A percentile compares a stretch with the other conserved stretches of the same genome.
These are phyloP conservation scores for Phytophthora kernoviae DNA, from an alignment of 352 stramenopile species.

Conservation along the genomic window DNA sequence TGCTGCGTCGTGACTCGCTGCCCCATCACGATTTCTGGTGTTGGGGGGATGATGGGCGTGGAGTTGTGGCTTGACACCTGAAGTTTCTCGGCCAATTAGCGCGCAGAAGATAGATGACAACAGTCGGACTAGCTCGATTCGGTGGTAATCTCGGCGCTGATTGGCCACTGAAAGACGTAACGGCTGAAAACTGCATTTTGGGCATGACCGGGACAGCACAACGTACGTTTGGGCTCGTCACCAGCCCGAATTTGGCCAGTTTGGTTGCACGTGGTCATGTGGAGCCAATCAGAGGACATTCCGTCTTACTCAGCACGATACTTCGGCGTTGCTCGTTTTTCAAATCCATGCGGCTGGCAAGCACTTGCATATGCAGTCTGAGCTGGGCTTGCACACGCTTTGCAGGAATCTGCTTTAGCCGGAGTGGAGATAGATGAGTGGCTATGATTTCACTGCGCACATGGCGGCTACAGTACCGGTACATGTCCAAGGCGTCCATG, in stretches of 20 bases:
- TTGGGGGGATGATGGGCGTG: slow-evolving; percentile 17
- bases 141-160: slow-evolving; percentile 2
- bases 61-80: too few relatives aligned
- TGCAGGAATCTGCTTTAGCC: too few relatives aligned
- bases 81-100: slow-evolving; percentile 22
- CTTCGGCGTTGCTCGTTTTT: background rate
- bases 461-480: too few relatives aligned
- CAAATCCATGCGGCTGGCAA: background rate
- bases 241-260: background rate
- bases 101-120: slow-evolving; percentile 1
- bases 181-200: background rate
- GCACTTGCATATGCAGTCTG: background rate
- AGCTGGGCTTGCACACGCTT: too few relatives aligned
- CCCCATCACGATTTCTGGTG: slow-evolving; percentile 21
- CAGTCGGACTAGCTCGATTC: slow-evolving; percentile 6
- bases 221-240: background rate
- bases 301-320: background rate
- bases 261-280: background rate
- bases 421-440: too few relatives aligned
- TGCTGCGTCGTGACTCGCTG: background rate
- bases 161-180: background rate
- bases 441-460: too few relatives aligned
- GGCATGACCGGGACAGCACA: background rate
- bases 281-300: background rate
- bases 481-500: too few relatives aligned